Base-by-base conservation (phyloP, 306 rosid genomes). In the Prunus campanulata region DNA sequence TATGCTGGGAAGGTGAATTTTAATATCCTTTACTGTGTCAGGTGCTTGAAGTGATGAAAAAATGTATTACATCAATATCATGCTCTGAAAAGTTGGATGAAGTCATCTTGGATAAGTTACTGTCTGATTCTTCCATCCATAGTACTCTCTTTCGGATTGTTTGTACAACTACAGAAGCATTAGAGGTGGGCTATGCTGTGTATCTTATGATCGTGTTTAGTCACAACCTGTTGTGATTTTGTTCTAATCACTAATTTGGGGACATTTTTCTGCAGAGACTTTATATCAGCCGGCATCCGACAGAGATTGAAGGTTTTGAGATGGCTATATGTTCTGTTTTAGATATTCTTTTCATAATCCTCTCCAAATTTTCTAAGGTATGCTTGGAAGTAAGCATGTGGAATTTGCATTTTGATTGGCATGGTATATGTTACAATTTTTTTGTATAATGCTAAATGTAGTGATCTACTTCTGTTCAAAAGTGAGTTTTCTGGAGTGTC, bases 31-130 rank as follows among this genome's bases (percentile, higher is more conserved):
- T 78, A 68, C 77, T 70, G 60, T 71, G 77, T 80, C 80, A 95
- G 98, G 98, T 86, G 83, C 96, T 95, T 83, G 96, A 94, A 81
- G 78, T 92, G 90, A 82, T 89, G 90, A 89, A 88, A 81, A 86
- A 82, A 75, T 88, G 97, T 86, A 80, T 90, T 66, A 69, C 74
- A 72, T 78, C 87, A 70, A 86, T 84, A 74, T 76, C 91, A 62
- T 57, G 39, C 79, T 29, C 79, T 67, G 88, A 78, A 83, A 92
- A 87, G 75, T 68, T 92, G 85, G 88, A 89, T 72, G 87, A 83
- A 74, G 75, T 85, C 79, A 72, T 95, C 70, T 80, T 71, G 64
- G 88, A 90, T 67, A 80, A 87, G 83, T 47, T 95, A 55, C 89
- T 90, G 68, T 85, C 89, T 69, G 97, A 95, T 85, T 87, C 96